phyloP scores from a whole-genome alignment of 192 early-diverging fungal genomes.

The Rhizophagus sp. region DNA sequence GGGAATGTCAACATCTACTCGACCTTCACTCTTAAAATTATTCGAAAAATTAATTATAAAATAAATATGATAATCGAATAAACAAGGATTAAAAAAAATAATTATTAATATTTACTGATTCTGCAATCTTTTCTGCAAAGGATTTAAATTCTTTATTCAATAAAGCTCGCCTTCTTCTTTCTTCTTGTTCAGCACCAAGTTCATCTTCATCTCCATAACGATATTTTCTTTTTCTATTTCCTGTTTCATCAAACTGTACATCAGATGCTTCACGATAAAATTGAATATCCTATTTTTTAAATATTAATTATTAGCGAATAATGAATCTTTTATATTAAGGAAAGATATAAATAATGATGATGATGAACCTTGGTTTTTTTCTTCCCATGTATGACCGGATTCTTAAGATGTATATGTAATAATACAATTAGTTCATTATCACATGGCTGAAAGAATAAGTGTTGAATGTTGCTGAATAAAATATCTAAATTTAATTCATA shows the following conservation, averaged over 20 bases:
- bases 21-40: constrained; percentile 61
- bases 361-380: constrained; percentile 82
- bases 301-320: too few species aligned
- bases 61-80: background rate
- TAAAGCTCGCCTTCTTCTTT: constrained; percentile 75
- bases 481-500: constrained; percentile 61
- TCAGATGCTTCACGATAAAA: constrained; percentile 98
- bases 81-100: background rate
- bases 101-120: constrained; percentile 50
- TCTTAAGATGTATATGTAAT: constrained; percentile 93
- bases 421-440: constrained; percentile 95
- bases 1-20: constrained; percentile 90
- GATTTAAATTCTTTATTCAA: constrained; percentile 93
- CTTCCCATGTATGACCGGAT: constrained; percentile 97
- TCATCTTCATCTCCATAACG: constrained; percentile 99
- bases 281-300: constrained; percentile 80
- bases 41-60: background rate
- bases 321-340: too few species aligned
- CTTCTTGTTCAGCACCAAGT: constrained; percentile 93
- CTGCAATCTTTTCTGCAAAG: constrained; percentile 90
- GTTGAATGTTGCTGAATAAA: constrained; percentile 96
- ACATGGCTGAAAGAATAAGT: constrained; percentile 98
- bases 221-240: constrained; percentile 79
- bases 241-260: constrained; percentile 95
- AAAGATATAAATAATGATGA: too few species aligned